Base-by-base conservation (phyloP, 495 filamentous ascomycete genomes). In the Neurospora intermedia region DNA sequence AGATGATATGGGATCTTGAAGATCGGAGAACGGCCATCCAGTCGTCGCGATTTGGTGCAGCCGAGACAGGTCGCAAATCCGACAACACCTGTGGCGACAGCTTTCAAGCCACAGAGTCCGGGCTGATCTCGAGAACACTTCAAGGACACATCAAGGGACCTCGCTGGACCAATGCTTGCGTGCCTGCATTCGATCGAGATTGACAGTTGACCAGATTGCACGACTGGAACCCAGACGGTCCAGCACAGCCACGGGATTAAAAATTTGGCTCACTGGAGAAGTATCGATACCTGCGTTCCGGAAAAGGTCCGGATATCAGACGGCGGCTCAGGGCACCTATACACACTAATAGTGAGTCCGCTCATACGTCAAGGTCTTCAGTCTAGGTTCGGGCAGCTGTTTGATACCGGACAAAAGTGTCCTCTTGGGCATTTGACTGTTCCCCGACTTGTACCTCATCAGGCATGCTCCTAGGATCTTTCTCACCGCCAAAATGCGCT, bases 181-280 rank as follows among this genome's bases (percentile, higher is more conserved):
- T 66, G 54, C 27, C 54, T 66, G 54, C 54, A 66, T 66, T 66
- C 54, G 35, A 66, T 66, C 54, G 54, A 15, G 54, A 66, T 66
- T 27, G 54, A 66, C 54, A 38, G 54, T 66, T 18, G 27, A 66
- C 31, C 54, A 18, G 54, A 62, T 27, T 15, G 27, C 27, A 66
- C 35, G 54, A 66, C 54, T 66, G 54, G 73, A 23, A 71, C 70
- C 73, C 59, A 74, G 35, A 72, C 10, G 27, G 35, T 45, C 16
- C 54, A 42, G 59, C 70, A 72, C 70, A 72, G 73, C 73, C 73
- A 72, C 70, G 54, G 13, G 13, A 48, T 39, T 38, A 62, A 35
- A 66, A 35, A 13, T 35, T 66, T 3, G 54, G 54, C 54, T 66
- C 27, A 16, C 27, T 35, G 18, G 54, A 18, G 54, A 62, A 62